Percentiles rank a stretch among this genome's conserved stretches.
phyloP scores from a whole-genome alignment of 2,329 filamentous ascomycete species.

The Penicillium vulpinum region DNA sequence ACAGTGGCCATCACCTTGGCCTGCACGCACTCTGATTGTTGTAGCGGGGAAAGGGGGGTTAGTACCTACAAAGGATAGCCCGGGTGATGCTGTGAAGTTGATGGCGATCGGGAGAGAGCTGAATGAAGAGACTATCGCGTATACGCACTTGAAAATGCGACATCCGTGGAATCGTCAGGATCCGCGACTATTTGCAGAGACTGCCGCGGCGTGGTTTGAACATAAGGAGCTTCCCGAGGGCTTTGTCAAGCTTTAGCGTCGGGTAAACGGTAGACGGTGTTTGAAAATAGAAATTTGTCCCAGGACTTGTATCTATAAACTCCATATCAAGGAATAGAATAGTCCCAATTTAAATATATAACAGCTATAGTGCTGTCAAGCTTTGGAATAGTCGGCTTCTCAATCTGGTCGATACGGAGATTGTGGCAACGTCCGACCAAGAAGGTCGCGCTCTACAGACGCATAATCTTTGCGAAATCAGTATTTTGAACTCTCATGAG shows the following conservation, averaged over 20 bases:
- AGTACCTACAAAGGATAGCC: constrained; percentile 5
- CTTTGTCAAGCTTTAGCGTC: constrained; percentile 4
- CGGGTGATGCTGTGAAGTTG: constrained; percentile 1
- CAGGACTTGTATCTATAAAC: too few relatives aligned
- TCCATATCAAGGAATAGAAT: too few relatives aligned
- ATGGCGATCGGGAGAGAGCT: constrained; percentile 3
- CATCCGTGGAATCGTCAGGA: constrained; percentile 15
- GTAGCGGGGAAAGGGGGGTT: constrained; percentile 11
- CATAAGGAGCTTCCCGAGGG: not conserved
- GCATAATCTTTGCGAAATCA: too few relatives aligned
- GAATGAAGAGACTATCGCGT: constrained; percentile 8
- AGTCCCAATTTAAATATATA: too few relatives aligned
- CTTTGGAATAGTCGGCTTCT: too few relatives aligned
- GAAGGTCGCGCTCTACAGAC: too few relatives aligned
- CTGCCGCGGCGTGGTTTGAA: constrained; percentile 8
- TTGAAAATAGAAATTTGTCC: too few relatives aligned
- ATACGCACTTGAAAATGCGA: constrained; percentile 8
- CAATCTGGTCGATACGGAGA: too few relatives aligned
- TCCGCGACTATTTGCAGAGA: constrained; percentile 6
- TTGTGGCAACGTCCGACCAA: too few relatives aligned
- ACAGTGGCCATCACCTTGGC: constrained; percentile 9
- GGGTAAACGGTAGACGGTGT: too few relatives aligned
- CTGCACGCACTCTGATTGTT: constrained; percentile 10
- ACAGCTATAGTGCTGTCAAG: too few relatives aligned
- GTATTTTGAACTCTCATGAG: too few relatives aligned